phyloP scores from a whole-genome alignment of 371 early-diverging fungal genomes.

The Syncephalastrum racemosum region DNA sequence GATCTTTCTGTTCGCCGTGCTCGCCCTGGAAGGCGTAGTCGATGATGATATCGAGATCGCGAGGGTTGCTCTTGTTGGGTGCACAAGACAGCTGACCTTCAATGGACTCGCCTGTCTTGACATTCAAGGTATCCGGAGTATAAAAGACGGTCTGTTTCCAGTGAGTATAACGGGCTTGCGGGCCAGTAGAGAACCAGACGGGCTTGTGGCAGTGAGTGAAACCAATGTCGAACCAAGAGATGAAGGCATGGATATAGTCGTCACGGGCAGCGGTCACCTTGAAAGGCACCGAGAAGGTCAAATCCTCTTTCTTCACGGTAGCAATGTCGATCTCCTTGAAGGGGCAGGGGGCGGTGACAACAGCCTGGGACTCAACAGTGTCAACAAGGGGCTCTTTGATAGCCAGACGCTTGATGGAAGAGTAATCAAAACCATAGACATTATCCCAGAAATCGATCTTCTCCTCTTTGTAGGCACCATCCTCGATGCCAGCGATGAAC shows the following conservation, averaged over 20 bases:
- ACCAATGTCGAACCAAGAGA: slow-evolving; percentile 93
- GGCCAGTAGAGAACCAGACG: slow-evolving; percentile 89
- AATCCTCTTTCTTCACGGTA: slow-evolving; percentile 81
- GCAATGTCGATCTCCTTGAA: slow-evolving; percentile 84
- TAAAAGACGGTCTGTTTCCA: slow-evolving; percentile 99
- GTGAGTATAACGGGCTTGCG: slow-evolving; percentile 89
- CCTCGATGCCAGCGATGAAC: slow-evolving; percentile 91
- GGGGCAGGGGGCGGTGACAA: slow-evolving; percentile 70
- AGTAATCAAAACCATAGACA: slow-evolving; percentile 94
- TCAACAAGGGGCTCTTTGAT: slow-evolving; percentile 93
- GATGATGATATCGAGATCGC: slow-evolving; percentile 93
- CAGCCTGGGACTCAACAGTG: slow-evolving; percentile 77
- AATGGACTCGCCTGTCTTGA: slow-evolving; percentile 81
- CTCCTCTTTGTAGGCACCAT: slow-evolving; percentile 91
- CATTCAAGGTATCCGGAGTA: slow-evolving; percentile 67
- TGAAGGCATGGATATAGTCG: slow-evolving; percentile 88
- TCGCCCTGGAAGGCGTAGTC: slow-evolving; percentile 73
- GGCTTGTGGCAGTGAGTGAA: slow-evolving; percentile 88
- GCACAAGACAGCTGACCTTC: slow-evolving; percentile 76
- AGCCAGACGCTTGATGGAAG: slow-evolving; percentile 84
- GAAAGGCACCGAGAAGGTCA: slow-evolving; percentile 83
- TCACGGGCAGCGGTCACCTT: slow-evolving; percentile 72
- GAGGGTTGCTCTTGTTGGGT: slow-evolving; percentile 87
- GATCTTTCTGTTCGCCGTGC: slow-evolving; percentile 59
- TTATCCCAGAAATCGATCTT: slow-evolving; percentile 92